Percentiles rank a stretch among this genome's conserved stretches.
Evolutionary conservation across 2,329 filamentous ascomycete species (phyloP).

Genomic region (Fusarium sp.): DNA sequence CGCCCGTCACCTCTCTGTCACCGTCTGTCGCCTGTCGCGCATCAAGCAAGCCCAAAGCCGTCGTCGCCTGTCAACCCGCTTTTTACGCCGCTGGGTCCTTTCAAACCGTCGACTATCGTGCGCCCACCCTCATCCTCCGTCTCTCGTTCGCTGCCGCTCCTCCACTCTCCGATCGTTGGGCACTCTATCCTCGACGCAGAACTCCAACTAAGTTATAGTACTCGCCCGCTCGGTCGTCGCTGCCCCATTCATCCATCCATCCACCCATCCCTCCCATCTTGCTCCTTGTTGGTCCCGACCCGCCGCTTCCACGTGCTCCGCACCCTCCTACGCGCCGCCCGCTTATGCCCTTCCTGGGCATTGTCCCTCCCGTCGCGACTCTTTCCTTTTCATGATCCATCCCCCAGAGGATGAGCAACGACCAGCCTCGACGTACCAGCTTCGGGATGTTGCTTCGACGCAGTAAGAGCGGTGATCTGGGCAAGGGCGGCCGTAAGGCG

Average conservation of each 20-base stretch:
- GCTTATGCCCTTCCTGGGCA: conserved; percentile 37
- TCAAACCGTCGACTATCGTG: conserved; percentile 26
- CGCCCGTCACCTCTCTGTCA: conserved; percentile 11
- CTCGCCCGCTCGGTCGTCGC: conserved; percentile 24
- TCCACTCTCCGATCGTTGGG: conserved; percentile 18
- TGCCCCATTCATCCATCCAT: conserved; percentile 31
- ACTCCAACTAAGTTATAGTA: conserved; percentile 17
- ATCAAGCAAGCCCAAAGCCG: not conserved
- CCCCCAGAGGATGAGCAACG: conserved; percentile 51
- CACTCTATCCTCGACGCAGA: conserved; percentile 33
- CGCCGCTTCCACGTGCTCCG: conserved; percentile 44
- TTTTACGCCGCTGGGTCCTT: conserved; percentile 18
- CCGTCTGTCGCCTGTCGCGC: conserved; percentile 11
- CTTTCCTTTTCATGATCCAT: conserved; percentile 46
- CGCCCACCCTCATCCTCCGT: conserved; percentile 25
- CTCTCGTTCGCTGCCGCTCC: conserved; percentile 35
- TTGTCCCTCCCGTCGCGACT: conserved; percentile 36
- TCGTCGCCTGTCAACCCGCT: conserved; percentile 27
- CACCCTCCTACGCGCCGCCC: conserved; percentile 34
- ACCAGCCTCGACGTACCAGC: conserved; percentile 58
- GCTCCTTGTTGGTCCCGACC: conserved; percentile 24
- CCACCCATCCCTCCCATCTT: not conserved
- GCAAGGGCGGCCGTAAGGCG: conserved; percentile 72
- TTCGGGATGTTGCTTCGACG: conserved; percentile 76
- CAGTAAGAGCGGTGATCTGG: conserved; percentile 77